Conservation (phyloP, 441 rosid species). For the Pelargonium australe region DNA sequence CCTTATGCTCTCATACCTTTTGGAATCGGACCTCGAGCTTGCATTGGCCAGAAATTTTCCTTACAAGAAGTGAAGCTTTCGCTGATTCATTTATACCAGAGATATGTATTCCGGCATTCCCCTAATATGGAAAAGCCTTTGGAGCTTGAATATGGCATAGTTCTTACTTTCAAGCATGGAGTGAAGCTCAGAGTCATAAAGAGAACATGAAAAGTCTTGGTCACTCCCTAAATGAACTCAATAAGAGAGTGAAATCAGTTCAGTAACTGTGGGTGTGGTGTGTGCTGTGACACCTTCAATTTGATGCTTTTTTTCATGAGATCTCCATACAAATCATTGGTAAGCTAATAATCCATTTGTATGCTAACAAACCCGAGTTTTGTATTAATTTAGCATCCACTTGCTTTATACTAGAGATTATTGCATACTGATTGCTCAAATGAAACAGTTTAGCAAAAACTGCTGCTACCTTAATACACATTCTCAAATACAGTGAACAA, state of each 20-base stretch:
- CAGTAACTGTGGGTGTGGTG: background rate
- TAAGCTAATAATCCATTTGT: background rate
- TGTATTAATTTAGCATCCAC: background rate
- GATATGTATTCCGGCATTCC: conserved; percentile 60
- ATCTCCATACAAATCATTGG: background rate
- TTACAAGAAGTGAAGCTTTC: conserved; percentile 71
- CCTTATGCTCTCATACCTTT: conserved; percentile 79
- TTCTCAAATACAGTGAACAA: conserved; percentile 33
- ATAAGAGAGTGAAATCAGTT: background rate
- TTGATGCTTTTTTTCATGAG: background rate
- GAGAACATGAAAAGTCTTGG: conserved; percentile 36
- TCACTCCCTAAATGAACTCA: background rate
- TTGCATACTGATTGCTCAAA: no score
- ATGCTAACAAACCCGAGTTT: background rate
- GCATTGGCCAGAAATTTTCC: conserved; percentile 80
- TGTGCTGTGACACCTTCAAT: no score
- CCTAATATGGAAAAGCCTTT: conserved; percentile 73
- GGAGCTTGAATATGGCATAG: conserved; percentile 67
- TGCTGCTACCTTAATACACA: conserved; percentile 16
- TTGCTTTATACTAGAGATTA: no score
- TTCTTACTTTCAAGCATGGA: conserved; percentile 77
- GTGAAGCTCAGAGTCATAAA: conserved; percentile 59
- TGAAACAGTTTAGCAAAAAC: conserved; percentile 6
- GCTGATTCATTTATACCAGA: conserved; percentile 57
- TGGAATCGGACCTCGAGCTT: conserved; percentile 92